Conservation (phyloP, 2,329 filamentous ascomycete species). For the Exophiala sp. region DNA sequence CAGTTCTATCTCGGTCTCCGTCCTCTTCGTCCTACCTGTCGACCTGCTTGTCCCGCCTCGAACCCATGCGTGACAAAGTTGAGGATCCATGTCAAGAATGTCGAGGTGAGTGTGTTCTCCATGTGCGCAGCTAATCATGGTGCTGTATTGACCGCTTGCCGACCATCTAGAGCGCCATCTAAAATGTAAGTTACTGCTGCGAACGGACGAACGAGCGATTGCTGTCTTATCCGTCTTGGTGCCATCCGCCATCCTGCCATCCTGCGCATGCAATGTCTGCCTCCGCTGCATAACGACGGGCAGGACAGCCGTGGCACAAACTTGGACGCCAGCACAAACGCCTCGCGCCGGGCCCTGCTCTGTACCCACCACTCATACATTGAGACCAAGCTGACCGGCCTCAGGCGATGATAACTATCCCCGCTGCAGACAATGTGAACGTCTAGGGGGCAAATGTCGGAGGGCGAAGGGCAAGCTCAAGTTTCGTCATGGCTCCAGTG, state of each 20-base stretch:
- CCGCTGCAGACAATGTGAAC: constrained; percentile 28
- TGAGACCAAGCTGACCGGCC: constrained; percentile 14
- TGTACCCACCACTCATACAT: background rate
- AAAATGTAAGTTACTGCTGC: constrained; percentile 24
- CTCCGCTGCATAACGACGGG: background rate
- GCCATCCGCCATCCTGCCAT: constrained; percentile 2
- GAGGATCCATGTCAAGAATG: constrained; percentile 29
- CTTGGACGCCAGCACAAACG: constrained; percentile 6
- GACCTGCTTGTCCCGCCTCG: background rate
- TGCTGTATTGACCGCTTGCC: constrained; percentile 16
- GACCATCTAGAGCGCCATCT: constrained; percentile 25
- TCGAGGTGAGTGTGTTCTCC: constrained; percentile 23
- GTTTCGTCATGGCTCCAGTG: constrained; percentile 28
- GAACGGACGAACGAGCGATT: background rate
- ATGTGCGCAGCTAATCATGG: background rate
- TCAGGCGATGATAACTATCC: constrained; percentile 27
- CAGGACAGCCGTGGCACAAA: constrained; percentile 8
- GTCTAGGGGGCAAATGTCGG: constrained; percentile 23
- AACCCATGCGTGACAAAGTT: constrained; percentile 27
- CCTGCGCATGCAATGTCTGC: background rate
- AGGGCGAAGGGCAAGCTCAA: constrained; percentile 26
- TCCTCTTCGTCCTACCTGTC: constrained; percentile 11
- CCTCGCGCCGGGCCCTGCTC: background rate
- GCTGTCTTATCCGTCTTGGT: background rate
- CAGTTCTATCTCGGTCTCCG: background rate